Conservation (phyloP, 2,329 filamentous ascomycete genomes). For the Aspergillus versicolor region DNA sequence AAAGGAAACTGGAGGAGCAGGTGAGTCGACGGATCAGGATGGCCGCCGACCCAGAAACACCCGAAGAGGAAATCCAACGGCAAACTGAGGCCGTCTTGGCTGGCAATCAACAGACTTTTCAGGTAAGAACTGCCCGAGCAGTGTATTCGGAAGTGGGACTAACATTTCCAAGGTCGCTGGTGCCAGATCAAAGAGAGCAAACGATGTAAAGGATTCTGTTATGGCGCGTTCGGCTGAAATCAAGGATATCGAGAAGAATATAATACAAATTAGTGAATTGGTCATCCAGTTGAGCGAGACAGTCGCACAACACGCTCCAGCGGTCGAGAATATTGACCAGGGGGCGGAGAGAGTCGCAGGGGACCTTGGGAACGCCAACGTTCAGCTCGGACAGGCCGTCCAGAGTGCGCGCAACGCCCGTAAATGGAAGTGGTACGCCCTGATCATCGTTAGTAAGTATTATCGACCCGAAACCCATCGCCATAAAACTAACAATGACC, state of each 20-base stretch:
- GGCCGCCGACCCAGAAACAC: conserved; percentile 71
- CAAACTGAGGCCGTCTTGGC: conserved; percentile 69
- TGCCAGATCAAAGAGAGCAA: conserved; percentile 66
- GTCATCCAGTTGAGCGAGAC: conserved; percentile 88
- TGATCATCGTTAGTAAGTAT: conserved; percentile 67
- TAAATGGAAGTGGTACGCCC: conserved; percentile 96
- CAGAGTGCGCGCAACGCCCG: conserved; percentile 75
- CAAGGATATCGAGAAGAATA: conserved; percentile 86
- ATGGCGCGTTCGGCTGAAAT: conserved; percentile 81
- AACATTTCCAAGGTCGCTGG: conserved; percentile 30
- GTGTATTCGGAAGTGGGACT: background rate
- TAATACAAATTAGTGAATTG: conserved; percentile 64
- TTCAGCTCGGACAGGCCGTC: conserved; percentile 78
- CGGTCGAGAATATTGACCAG: conserved; percentile 77
- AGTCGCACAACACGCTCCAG: conserved; percentile 80
- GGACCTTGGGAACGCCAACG: conserved; percentile 81
- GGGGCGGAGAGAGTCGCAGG: conserved; percentile 82
- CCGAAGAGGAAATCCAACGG: conserved; percentile 72
- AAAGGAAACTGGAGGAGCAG: conserved; percentile 76
- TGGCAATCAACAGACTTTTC: conserved; percentile 73
- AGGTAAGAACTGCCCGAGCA: conserved; percentile 56
- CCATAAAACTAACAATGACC: background rate
- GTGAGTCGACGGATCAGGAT: conserved; percentile 89
- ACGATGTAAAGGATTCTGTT: conserved; percentile 76
- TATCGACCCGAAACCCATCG: background rate